phyloP scores from a whole-genome alignment of 768 basidiomycete genomes.

The Strobilomyces confusus region DNA sequence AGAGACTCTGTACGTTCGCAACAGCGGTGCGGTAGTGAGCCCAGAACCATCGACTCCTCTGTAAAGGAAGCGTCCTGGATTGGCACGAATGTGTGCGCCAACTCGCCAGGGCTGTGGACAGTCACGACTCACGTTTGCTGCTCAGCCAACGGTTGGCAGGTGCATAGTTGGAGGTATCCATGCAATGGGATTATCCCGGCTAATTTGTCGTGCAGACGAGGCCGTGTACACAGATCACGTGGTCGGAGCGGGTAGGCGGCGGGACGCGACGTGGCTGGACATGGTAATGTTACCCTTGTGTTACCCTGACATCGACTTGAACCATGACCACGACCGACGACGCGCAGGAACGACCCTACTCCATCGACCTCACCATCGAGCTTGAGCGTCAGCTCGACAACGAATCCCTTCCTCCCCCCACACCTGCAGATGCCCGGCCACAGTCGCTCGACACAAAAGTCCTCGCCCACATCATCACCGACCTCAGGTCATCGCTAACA shows the following conservation, averaged over 20 bases:
- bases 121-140: too few relatives aligned
- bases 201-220: too few relatives aligned
- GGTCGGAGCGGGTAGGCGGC: background rate
- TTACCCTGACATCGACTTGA: background rate
- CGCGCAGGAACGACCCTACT: slow-evolving; percentile 33
- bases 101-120: too few relatives aligned
- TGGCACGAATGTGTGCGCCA: too few relatives aligned
- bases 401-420: slow-evolving; percentile 54
- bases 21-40: too few relatives aligned
- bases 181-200: too few relatives aligned
- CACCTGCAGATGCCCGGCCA: slow-evolving; percentile 35
- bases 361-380: slow-evolving; percentile 77
- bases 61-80: too few relatives aligned
- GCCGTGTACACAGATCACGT: slow-evolving; percentile 10
- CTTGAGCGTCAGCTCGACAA: slow-evolving; percentile 72
- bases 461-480: slow-evolving; percentile 70
- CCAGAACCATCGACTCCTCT: too few relatives aligned
- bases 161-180: too few relatives aligned
- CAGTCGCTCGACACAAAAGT: slow-evolving; percentile 69
- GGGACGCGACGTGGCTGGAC: slow-evolving; percentile 10
- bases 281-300: background rate
- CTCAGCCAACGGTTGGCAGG: too few relatives aligned
- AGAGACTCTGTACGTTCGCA: too few relatives aligned
- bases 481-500: slow-evolving; percentile 61
- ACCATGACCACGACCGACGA: slow-evolving; percentile 32